Evolutionary conservation across 2,329 filamentous ascomycete species (phyloP).

Genomic region (Albophoma yamanashiensis): DNA sequence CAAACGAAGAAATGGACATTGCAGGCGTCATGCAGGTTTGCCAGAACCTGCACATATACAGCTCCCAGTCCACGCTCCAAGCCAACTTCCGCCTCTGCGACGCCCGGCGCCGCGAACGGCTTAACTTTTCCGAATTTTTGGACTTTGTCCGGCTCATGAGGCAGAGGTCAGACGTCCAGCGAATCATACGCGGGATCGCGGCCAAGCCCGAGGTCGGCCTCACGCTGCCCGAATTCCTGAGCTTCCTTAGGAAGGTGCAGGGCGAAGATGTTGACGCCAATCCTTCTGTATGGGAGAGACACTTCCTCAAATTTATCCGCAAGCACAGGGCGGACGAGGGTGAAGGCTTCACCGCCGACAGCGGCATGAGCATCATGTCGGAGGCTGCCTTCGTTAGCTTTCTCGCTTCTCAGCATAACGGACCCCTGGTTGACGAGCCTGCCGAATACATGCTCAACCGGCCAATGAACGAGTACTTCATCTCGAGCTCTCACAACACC

Average conservation of each 20-base stretch:
- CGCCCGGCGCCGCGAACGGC: constrained; percentile 46
- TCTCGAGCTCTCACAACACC: constrained; percentile 97
- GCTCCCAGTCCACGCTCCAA: constrained; percentile 62
- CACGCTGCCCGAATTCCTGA: constrained; percentile 60
- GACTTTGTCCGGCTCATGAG: constrained; percentile 77
- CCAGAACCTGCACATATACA: constrained; percentile 85
- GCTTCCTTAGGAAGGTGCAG: constrained; percentile 65
- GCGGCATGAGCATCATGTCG: constrained; percentile 51
- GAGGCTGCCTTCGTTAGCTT: constrained; percentile 70
- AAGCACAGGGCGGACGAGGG: constrained; percentile 39
- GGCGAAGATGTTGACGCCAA: constrained; percentile 64
- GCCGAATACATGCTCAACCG: constrained; percentile 58
- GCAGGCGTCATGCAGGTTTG: constrained; percentile 74
- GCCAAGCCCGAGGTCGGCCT: constrained; percentile 52
- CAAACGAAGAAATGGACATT: constrained; percentile 65
- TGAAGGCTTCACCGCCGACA: constrained; percentile 30
- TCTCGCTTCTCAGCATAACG: constrained; percentile 64
- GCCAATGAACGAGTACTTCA: constrained; percentile 93
- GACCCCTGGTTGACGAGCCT: constrained; percentile 51
- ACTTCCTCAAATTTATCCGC: constrained; percentile 61
- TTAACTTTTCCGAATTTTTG: constrained; percentile 75
- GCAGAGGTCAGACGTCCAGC: constrained; percentile 68
- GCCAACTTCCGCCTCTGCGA: constrained; percentile 67
- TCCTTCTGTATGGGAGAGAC: constrained; percentile 53
- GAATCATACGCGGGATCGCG: constrained; percentile 56